phyloP scores from a whole-genome alignment of 1,284 basidiomycete species.

The Cystobasidium sp. region DNA sequence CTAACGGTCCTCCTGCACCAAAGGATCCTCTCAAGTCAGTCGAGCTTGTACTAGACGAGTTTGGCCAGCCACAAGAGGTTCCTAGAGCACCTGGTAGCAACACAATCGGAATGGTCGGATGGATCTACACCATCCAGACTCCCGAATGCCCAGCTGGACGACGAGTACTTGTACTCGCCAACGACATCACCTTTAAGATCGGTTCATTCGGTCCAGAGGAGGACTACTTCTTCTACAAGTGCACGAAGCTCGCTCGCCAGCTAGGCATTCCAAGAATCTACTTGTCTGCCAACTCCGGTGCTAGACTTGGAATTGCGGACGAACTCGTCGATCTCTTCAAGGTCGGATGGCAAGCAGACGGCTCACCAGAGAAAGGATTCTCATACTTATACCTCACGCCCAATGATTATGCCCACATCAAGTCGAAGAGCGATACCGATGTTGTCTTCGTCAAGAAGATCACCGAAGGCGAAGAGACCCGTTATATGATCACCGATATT shows the following conservation, averaged over 20 bases:
- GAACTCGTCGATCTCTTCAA: constrained; percentile 88
- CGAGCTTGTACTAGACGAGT: constrained; percentile 93
- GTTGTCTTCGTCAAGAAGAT: constrained; percentile 83
- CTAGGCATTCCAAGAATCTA: constrained; percentile 91
- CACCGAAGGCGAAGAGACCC: constrained; percentile 79
- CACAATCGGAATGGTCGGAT: constrained; percentile 95
- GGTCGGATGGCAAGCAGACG: constrained; percentile 83
- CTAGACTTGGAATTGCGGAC: constrained; percentile 93
- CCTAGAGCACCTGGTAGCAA: constrained; percentile 91
- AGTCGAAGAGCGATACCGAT: constrained; percentile 60
- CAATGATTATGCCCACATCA: constrained; percentile 64
- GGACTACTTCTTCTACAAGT: constrained; percentile 95
- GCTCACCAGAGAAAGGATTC: constrained; percentile 89
- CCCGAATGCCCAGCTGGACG: constrained; percentile 93
- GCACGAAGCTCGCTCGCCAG: constrained; percentile 87
- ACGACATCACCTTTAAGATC: constrained; percentile 98
- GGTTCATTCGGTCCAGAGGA: constrained; percentile 96
- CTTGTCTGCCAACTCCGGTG: constrained; percentile 97
- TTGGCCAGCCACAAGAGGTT: constrained; percentile 86
- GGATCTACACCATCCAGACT: constrained; percentile 91
- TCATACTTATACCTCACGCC: constrained; percentile 86
- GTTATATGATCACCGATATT: constrained; percentile 94
- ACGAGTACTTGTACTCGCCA: constrained; percentile 86
- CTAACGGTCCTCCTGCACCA: constrained; percentile 71
- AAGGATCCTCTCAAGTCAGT: constrained; percentile 78